Percentiles rank a stretch among this genome's conserved stretches.
Evolutionary conservation across 2,329 filamentous ascomycete species (phyloP).

Genomic region (Fusarium decemcellulare): DNA sequence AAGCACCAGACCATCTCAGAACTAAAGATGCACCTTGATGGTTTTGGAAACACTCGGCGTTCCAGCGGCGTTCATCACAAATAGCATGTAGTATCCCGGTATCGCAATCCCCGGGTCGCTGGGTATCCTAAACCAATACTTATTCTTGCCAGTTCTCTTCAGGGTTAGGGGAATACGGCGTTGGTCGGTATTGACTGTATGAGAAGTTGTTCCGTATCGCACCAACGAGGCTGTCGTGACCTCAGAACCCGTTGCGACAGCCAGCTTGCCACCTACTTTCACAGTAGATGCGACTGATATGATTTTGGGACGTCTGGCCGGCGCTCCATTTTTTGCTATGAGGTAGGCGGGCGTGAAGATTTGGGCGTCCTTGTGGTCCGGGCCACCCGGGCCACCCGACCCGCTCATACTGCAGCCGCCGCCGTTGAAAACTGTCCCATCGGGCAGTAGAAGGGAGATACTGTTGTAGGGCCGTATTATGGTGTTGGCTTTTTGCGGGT

Average conservation of each 20-base stretch:
- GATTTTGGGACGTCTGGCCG: slow-evolving; percentile 27
- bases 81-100: slow-evolving; percentile 42
- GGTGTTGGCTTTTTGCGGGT: slow-evolving; percentile 29
- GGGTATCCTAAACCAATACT: slow-evolving; percentile 29
- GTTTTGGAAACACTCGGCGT: slow-evolving; percentile 25
- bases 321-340: slow-evolving; percentile 19
- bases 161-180: slow-evolving; percentile 26
- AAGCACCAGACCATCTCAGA: no score
- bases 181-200: slow-evolving; percentile 38
- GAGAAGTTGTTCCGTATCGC: slow-evolving; percentile 33
- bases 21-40: no score
- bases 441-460: slow-evolving; percentile 25
- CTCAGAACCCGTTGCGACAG: background rate
- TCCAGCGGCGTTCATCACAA: slow-evolving; percentile 34
- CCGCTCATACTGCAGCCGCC: background rate
- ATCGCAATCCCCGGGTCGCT: slow-evolving; percentile 32
- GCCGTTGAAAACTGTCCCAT: slow-evolving; percentile 36
- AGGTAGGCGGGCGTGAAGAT: slow-evolving; percentile 33
- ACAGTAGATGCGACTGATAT: background rate
- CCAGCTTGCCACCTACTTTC: slow-evolving; percentile 15
- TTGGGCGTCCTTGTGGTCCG: slow-evolving; percentile 38
- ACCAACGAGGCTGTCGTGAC: slow-evolving; percentile 26
- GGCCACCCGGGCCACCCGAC: slow-evolving; percentile 2
- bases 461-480: slow-evolving; percentile 33
- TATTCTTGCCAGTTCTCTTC: slow-evolving; percentile 5